Base-by-base conservation (phyloP, 495 filamentous ascomycete species). In the Xylaria sp. region DNA sequence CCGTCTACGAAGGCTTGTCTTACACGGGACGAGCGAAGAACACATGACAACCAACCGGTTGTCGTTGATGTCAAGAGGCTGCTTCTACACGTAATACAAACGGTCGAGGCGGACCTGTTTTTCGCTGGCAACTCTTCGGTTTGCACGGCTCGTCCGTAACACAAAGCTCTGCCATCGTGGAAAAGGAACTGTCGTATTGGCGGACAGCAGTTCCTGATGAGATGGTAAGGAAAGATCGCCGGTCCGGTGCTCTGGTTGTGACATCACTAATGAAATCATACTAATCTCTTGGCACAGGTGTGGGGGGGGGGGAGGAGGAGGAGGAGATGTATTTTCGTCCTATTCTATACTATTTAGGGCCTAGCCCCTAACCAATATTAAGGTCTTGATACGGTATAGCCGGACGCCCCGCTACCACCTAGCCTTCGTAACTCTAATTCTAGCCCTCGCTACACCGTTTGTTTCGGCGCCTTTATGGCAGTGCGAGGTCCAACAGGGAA, bases 151-250 rank as follows among this genome's bases (percentile, higher is more conserved):
- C 61, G 31, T 8, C 4, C 31, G 31, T 59, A 31, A 17, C 55
- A 14, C 15, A 5, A 5, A 17, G 29, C 19, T 33, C 53, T 59
- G 31, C 29, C 55, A 59, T 5, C 12, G 48, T 35, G 61, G 7
- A 19, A 63, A 19, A 41, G 26, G 1, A 46, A 0, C 41, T 63
- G 31, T 63, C 11, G 1, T 41, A 48, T 63, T 63, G 24, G 40
- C 9, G 19, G 61, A 31, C 15, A 12, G 40, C 21, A 19, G n/a
- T 64, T 11, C 35, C 26, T 6, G 41, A 64, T 64, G 21, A 17
- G 35, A 33, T 62, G 43, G 44, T 52, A 50, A 52, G 43, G 8
- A 35, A 37, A 19, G 62, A 65, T 65, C 62, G 62, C 19, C 62
- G 19, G 62, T n/a, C 61, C 24, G 19, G 40, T 48, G 55, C 55